Base-by-base conservation (phyloP, 2,329 filamentous ascomycete species). In the Teratosphaeria zuluensis region DNA sequence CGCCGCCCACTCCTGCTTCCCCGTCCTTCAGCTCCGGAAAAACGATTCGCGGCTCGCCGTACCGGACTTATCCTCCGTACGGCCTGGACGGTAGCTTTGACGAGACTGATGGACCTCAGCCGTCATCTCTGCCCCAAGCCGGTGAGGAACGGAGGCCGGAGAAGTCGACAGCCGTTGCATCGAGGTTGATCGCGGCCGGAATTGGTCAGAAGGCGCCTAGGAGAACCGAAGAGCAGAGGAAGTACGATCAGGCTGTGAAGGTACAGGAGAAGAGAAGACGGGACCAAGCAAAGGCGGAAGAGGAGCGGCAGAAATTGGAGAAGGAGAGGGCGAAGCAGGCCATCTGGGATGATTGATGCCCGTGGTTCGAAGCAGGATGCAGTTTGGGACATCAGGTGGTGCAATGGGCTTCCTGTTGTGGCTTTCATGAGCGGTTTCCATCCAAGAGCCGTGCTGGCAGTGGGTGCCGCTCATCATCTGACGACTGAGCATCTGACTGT, bases 111-210 rank as follows among this genome's bases (percentile, higher is more conserved):
- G 33, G 19, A 46, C 53, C 28, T 61, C 58, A 38, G 33, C 46
- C 21, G 56, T 11, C 16, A 4, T 56, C 14, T 31, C 52, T 12
- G 32, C 31, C 16, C n/a, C 28, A 42, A n/a, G 55, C 28, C 61
- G 67, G 56, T 64, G 71, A 65, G 59, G 72, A 65, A 58, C 68
- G 60, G 60, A 65, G 58, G 77, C 92, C 91, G 0, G 92, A 96
- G 75, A 99, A 96, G 79, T 95, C 92, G 62, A 95, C 95, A 61
- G 90, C 91, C 0, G 90, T 95, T 46, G 94, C 94, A 4, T 84
- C 88, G 62, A 81, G 94, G 60, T 81, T 99, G 83, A 97, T 99
- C 71, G 91, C 90, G 0, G 89, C 88, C 3, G 91, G 89, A 0
- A 76, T 97, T 64, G 94, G 94, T 0, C 83, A 96, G 57, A 84